Evolutionary conservation across 495 filamentous ascomycete genomes (phyloP), one percentile per base, ranked within the genome.

Genomic region (Penicillium cinerascens): DNA sequence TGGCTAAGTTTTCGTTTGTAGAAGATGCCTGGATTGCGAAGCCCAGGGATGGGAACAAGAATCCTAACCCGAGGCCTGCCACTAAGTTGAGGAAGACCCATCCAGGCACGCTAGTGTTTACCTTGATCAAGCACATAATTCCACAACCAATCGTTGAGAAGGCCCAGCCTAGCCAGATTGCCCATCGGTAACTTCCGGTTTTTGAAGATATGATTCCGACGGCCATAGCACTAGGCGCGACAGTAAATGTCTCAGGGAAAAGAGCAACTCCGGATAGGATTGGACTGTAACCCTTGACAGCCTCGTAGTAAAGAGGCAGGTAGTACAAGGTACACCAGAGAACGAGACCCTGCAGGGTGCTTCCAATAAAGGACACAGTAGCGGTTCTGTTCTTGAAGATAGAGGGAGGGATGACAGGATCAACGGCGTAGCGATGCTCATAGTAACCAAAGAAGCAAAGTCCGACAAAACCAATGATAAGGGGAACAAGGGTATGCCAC

Each of bases 301-400:
- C 74, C 52, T 82, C 68, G 66, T 78, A 84, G 66, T 82, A 87
- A 23, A 87, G 78, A 0, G 83, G 82, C 18, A 82, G 48, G 49
- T 77, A 83, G 59, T 84, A 83, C 0, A 87, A 61, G 0, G 82
- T 10, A 39, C 62, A 66, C 73, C 69, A 73, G 17, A 77, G 48
- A 3, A 51, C 16, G 13, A 51, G 22, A 9, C 27, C 40, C n/a
- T 43, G 48, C 17, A 44, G 16, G 11, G 17, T 26, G 5, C 23
- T 42, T 6, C 39, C 23, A 13, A 43, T 8, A 17, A 43, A 42
- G 11, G 21, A 37, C 9, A 42, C 40, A 2, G 35, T 25, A 33
- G n/a, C 17, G 2, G 40, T 42, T n/a, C 13, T 39, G 9, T 43
- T 15, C 3, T 43, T 36, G 48, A 51, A 51, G 15, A 51, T 21